phyloP scores from a whole-genome alignment of 768 basidiomycete species.

The Krasilnikovozyma curviuscula region DNA sequence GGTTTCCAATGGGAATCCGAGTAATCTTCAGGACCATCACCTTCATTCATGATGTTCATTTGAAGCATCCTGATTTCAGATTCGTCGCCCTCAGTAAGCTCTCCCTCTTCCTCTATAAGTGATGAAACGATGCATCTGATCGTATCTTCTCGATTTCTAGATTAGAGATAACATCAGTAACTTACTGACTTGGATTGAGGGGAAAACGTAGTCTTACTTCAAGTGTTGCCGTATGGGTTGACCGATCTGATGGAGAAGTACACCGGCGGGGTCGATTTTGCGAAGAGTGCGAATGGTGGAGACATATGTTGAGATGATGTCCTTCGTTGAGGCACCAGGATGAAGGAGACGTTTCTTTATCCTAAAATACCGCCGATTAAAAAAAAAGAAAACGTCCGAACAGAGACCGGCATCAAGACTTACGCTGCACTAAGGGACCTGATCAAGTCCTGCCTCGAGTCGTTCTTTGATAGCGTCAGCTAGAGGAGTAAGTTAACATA shows the following conservation, averaged over 20 bases:
- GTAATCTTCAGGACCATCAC: conserved; percentile 55
- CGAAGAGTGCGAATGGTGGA: conserved; percentile 77
- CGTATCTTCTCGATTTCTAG: conserved; percentile 70
- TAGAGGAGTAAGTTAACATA: background rate
- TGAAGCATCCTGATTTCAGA: conserved; percentile 37
- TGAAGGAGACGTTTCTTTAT: conserved; percentile 76
- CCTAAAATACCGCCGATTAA: conserved; percentile 28
- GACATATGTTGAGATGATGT: conserved; percentile 76
- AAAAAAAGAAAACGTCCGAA: conserved; percentile 1
- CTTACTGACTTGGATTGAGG: background rate
- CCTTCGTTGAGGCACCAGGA: conserved; percentile 84
- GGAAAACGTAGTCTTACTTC: conserved; percentile 32
- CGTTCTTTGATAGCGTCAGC: conserved; percentile 22
- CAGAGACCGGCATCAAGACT: conserved; percentile 19
- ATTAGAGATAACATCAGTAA: background rate
- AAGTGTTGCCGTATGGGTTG: conserved; percentile 81
- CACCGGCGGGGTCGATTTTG: conserved; percentile 78
- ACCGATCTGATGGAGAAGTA: conserved; percentile 79
- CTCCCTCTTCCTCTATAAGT: conserved; percentile 59
- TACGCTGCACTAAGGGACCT: conserved; percentile 61
- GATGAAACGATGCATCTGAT: conserved; percentile 83
- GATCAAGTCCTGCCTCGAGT: conserved; percentile 50
- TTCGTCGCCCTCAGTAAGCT: conserved; percentile 70
- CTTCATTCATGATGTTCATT: too few relatives aligned
- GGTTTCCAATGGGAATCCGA: conserved; percentile 86